phyloP scores from a whole-genome alignment of 2,329 filamentous ascomycete species.

The Penicillium sp. region DNA sequence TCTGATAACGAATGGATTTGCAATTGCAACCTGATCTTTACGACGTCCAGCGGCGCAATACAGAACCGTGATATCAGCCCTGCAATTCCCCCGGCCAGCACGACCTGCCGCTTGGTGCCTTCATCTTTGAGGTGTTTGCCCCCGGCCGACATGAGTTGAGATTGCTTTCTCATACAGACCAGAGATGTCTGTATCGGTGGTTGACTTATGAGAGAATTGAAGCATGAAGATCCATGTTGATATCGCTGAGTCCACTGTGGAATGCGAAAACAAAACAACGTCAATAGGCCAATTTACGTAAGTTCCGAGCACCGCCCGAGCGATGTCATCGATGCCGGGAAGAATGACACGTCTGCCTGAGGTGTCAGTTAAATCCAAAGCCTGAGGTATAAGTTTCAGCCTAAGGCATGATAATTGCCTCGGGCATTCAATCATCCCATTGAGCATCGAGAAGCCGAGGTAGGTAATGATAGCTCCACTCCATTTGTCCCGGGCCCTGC shows the following conservation, averaged over 20 bases:
- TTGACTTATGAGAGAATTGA: neutral
- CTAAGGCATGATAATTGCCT: neutral
- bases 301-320: neutral
- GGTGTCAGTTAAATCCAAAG: neutral
- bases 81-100: conserved; percentile 66
- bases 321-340: neutral
- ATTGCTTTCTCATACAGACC: conserved; percentile 15
- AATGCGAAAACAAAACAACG: conserved; percentile 12
- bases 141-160: conserved; percentile 61
- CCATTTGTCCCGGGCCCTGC: neutral
- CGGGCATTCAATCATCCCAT: neutral
- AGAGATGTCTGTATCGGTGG: neutral
- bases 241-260: conserved; percentile 4
- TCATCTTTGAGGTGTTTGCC: conserved; percentile 68
- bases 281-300: conserved; percentile 17
- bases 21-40: conserved; percentile 96
- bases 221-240: conserved; percentile 3
- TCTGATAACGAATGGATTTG: conserved; percentile 82
- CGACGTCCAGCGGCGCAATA: conserved; percentile 90
- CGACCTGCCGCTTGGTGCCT: conserved; percentile 66
- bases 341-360: neutral
- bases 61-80: conserved; percentile 93
- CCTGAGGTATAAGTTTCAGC: neutral
- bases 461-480: neutral
- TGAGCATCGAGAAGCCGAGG: neutral